Conservation (phyloP, 2,329 filamentous ascomycete genomes). For the Aspergillus amoenus region DNA sequence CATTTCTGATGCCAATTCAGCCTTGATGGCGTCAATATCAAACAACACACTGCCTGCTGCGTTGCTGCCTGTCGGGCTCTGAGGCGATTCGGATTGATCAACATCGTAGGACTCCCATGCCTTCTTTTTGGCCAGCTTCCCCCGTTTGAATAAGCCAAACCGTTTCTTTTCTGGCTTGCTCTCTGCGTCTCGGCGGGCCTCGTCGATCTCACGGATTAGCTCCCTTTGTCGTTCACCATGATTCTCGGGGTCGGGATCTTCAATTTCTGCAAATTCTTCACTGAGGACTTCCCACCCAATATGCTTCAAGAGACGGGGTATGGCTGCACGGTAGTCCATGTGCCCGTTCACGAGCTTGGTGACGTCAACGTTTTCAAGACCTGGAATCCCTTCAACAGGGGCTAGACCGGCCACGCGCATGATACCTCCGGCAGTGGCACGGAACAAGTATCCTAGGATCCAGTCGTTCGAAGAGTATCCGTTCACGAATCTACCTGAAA, state of each 20-base stretch:
- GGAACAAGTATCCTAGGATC: constrained; percentile 95
- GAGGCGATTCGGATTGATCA: constrained; percentile 31
- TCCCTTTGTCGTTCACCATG: constrained; percentile 84
- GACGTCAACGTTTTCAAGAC: constrained; percentile 85
- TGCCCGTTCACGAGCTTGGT: constrained; percentile 84
- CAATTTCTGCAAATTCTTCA: constrained; percentile 94
- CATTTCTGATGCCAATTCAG: constrained; percentile 73
- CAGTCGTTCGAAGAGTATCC: constrained; percentile 94
- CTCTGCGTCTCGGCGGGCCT: constrained; percentile 83
- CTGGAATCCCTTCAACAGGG: constrained; percentile 71
- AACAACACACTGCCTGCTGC: constrained; percentile 67
- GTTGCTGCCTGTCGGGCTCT: constrained; percentile 26
- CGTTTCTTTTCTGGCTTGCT: constrained; percentile 70
- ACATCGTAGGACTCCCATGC: constrained; percentile 96
- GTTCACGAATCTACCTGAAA: constrained; percentile 91
- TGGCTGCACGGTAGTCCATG: constrained; percentile 93
- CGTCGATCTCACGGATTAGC: constrained; percentile 94
- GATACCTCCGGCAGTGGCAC: constrained; percentile 88
- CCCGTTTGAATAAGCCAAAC: constrained; percentile 78
- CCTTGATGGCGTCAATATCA: constrained; percentile 90
- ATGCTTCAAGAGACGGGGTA: constrained; percentile 82
- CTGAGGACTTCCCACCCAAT: constrained; percentile 89
- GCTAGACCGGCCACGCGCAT: constrained; percentile 82
- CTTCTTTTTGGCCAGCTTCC: constrained; percentile 72
- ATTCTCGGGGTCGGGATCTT: constrained; percentile 94